Evolutionary conservation across 129 eudicot species (phyloP).

Genomic region (Erigeron canadensis): DNA sequence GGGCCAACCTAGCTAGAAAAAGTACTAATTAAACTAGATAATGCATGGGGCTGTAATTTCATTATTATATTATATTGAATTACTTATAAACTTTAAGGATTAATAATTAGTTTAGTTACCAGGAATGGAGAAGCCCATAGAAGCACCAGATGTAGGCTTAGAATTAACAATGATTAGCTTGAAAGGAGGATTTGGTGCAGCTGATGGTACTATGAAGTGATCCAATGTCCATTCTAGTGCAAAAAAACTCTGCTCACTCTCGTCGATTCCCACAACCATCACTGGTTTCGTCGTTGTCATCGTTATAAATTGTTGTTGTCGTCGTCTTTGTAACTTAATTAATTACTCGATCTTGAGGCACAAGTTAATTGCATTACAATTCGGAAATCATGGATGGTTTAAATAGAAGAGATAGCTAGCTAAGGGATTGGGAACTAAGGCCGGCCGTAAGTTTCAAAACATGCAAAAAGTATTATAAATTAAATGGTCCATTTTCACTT

Average conservation of each 20-base stretch:
- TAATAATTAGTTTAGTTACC: constrained; percentile 30
- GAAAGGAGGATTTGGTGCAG: constrained; percentile 39
- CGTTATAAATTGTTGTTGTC: constrained; percentile 7
- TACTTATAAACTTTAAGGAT: background rate
- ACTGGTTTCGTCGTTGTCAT: constrained; percentile 50
- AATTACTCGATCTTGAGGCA: no score
- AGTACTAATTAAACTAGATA: no score
- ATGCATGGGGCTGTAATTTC: no score
- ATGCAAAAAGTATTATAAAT: constrained; percentile 1
- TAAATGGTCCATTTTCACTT: background rate
- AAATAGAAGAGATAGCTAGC: no score
- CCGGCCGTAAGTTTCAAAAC: background rate
- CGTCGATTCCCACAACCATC: constrained; percentile 76
- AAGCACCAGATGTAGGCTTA: constrained; percentile 59
- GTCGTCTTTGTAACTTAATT: no score
- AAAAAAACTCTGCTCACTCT: constrained; percentile 71
- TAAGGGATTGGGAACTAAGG: no score
- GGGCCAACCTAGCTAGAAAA: no score
- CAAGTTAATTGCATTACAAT: no score
- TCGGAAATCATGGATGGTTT: no score
- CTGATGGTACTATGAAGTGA: constrained; percentile 51
- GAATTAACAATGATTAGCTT: constrained; percentile 60
- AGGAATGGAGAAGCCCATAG: constrained; percentile 60
- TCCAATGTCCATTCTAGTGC: constrained; percentile 79
- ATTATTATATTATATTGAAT: constrained; percentile 3